phyloP scores from a whole-genome alignment of 352 stramenopile genomes.

The Phytophthora hibernalis region DNA sequence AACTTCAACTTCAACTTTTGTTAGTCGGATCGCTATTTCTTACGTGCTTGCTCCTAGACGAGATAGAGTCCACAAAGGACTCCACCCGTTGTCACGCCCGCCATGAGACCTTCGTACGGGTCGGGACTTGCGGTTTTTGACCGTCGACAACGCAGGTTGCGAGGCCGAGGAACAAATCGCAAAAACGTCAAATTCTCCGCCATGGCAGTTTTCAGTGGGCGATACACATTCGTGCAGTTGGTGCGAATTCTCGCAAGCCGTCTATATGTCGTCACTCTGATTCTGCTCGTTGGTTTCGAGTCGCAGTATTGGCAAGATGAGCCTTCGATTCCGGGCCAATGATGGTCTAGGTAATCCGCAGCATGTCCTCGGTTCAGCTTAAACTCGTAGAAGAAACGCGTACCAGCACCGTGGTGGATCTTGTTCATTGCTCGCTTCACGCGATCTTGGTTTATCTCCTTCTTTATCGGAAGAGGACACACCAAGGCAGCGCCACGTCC shows the following conservation, averaged over 20 bases:
- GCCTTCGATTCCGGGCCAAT: conserved; percentile 3
- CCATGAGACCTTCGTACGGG: background rate
- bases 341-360: conserved; percentile 2
- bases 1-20: background rate
- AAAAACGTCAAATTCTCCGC: background rate
- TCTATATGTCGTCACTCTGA: background rate
- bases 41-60: background rate
- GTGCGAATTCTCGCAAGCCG: background rate
- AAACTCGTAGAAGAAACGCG: conserved; percentile 3
- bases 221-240: background rate
- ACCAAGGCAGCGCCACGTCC: conserved; percentile 2
- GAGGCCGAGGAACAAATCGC: conserved; percentile 3
- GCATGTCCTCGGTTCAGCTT: background rate
- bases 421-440: conserved; percentile 7
- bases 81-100: background rate
- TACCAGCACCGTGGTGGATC: background rate
- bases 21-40: too few species aligned
- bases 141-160: background rate
- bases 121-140: background rate
- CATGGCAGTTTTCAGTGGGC: conserved; percentile 2
- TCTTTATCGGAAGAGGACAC: conserved; percentile 1
- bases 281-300: background rate
- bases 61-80: conserved; percentile 10
- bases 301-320: background rate
- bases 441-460: background rate